These are phyloP conservation scores for Metarhizium robertsii DNA, from an alignment of 2,329 filamentous ascomycete species.

Conservation along the genomic window DNA sequence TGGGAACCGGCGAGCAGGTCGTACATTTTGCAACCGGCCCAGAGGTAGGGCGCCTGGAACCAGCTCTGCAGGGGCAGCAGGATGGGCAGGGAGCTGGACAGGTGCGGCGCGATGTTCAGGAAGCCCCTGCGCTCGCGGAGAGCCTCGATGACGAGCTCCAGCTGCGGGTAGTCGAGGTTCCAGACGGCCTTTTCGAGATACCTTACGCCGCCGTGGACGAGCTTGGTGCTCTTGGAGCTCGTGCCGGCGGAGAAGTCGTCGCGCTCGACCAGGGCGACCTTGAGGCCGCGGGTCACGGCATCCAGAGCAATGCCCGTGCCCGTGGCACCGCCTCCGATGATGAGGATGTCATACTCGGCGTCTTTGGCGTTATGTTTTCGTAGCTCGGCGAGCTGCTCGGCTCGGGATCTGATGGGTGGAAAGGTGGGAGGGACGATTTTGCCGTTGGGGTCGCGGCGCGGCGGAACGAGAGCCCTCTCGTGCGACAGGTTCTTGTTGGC, in stretches of 20 bases:
- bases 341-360: slow-evolving; percentile 59
- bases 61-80: slow-evolving; percentile 75
- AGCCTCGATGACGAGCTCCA: slow-evolving; percentile 71
- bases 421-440: slow-evolving; percentile 29
- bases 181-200: slow-evolving; percentile 82
- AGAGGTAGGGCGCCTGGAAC: slow-evolving; percentile 74
- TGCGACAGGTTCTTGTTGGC: slow-evolving; percentile 20
- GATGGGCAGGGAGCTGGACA: slow-evolving; percentile 73
- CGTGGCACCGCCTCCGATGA: slow-evolving; percentile 74
- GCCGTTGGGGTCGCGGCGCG: slow-evolving; percentile 26
- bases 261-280: slow-evolving; percentile 71
- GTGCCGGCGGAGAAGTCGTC: slow-evolving; percentile 78
- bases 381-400: slow-evolving; percentile 31
- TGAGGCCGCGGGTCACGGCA: slow-evolving; percentile 68
- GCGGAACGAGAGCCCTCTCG: slow-evolving; percentile 22
- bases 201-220: slow-evolving; percentile 76
- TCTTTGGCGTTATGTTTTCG: slow-evolving; percentile 19
- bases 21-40: slow-evolving; percentile 65
- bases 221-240: slow-evolving; percentile 79
- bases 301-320: slow-evolving; percentile 75
- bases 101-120: slow-evolving; percentile 71
- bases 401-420: slow-evolving; percentile 22
- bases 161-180: slow-evolving; percentile 78
- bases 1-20: slow-evolving; percentile 74
- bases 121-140: slow-evolving; percentile 77